Evolutionary conservation across 805 yeast species (phyloP).

Genomic region (Ogataea henricii): DNA sequence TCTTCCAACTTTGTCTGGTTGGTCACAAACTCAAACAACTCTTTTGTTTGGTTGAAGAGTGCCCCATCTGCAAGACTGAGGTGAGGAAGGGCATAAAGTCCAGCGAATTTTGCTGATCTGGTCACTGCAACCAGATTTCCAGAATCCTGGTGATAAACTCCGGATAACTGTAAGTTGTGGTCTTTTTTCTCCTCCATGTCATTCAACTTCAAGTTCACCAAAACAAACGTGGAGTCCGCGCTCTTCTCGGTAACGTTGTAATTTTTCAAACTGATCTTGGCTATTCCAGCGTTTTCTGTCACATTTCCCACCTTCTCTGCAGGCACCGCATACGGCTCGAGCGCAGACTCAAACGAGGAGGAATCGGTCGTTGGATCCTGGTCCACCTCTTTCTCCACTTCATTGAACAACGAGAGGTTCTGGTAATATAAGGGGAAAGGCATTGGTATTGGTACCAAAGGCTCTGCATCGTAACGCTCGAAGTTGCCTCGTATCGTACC

Average conservation of each 20-base stretch:
- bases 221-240: constrained; percentile 37
- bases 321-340: constrained; percentile 9
- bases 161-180: constrained; percentile 53
- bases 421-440: constrained; percentile 33
- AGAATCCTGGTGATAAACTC: constrained; percentile 64
- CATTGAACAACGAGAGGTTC: constrained; percentile 25
- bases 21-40: constrained; percentile 44
- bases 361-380: constrained; percentile 20
- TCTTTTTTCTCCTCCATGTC: constrained; percentile 51
- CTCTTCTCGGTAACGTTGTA: constrained; percentile 11
- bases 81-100: constrained; percentile 63
- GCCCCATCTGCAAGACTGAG: constrained; percentile 42
- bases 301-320: constrained; percentile 28
- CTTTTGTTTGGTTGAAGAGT: constrained; percentile 47
- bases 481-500: constrained; percentile 49
- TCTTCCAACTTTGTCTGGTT: constrained; percentile 45
- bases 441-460: constrained; percentile 29
- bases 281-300: constrained; percentile 28
- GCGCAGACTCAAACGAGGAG: constrained; percentile 13
- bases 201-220: constrained; percentile 33
- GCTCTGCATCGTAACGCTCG: constrained; percentile 19
- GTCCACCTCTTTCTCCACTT: constrained; percentile 16
- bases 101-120: constrained; percentile 63
- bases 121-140: constrained; percentile 65
- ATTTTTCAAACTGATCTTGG: constrained; percentile 24